A percentile compares a stretch with the other conserved stretches of the same genome.
phyloP scores from a whole-genome alignment of 805 yeast species.

The Metschnikowia sp. region DNA sequence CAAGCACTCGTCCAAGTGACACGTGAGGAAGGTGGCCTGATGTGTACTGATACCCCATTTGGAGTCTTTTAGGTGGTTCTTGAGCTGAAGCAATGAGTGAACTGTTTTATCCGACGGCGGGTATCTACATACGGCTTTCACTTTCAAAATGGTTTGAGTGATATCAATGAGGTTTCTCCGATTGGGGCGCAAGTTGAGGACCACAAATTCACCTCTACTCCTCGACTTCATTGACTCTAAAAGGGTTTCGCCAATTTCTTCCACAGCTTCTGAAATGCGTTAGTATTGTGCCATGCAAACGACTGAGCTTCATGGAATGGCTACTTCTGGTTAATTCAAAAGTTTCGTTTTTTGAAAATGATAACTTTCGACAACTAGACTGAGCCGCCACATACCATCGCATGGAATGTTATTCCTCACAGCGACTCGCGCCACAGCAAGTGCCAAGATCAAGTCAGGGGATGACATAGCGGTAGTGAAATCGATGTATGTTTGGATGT shows the following conservation, averaged over 20 bases:
- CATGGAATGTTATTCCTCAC: constrained; percentile 1
- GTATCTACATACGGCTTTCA: constrained; percentile 9
- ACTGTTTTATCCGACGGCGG: constrained; percentile 2
- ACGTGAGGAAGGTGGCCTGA: not conserved
- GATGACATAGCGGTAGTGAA: constrained; percentile 3
- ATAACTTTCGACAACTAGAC: too few species aligned
- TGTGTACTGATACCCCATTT: constrained; percentile 2
- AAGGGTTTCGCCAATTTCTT: constrained; percentile 2
- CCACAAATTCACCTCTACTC: not conserved
- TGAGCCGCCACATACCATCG: constrained; percentile 8
- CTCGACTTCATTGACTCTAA: not conserved
- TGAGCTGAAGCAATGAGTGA: constrained; percentile 2
- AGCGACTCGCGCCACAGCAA: constrained; percentile 13
- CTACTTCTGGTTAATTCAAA: too few species aligned
- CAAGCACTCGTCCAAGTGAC: constrained; percentile 8
- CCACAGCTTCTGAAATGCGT: constrained; percentile 3
- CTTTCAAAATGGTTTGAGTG: constrained; percentile 1
- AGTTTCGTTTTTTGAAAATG: too few species aligned
- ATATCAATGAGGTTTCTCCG: constrained; percentile 3
- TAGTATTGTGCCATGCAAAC: too few species aligned
- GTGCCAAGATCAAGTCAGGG: constrained; percentile 14
- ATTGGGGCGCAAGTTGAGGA: constrained; percentile 1
- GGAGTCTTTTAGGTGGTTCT: not conserved
- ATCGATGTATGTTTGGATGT: too few species aligned
- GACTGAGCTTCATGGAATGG: too few species aligned